Evolutionary conservation across 2,329 filamentous ascomycete species (phyloP).

Genomic region (Cylindrodendrum hubeiense): DNA sequence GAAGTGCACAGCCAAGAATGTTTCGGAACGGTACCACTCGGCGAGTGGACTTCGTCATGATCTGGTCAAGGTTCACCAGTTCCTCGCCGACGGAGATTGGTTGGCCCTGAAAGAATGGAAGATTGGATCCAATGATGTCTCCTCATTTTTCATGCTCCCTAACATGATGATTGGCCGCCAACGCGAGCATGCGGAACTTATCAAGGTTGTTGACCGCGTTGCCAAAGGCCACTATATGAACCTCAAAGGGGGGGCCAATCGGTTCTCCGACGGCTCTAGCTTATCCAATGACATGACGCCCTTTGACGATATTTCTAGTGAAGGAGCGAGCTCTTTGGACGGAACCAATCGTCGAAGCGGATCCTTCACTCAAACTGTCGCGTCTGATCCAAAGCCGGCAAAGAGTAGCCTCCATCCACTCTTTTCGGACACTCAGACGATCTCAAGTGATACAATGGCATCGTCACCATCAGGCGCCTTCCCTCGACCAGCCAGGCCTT

Average conservation of each 20-base stretch:
- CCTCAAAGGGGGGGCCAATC: constrained; percentile 56
- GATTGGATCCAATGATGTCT: constrained; percentile 87
- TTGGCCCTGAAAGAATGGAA: constrained; percentile 78
- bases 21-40: constrained; percentile 90
- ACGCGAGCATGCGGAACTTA: constrained; percentile 76
- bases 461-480: constrained; percentile 57
- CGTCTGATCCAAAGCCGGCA: constrained; percentile 55
- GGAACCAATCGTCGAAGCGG: constrained; percentile 62
- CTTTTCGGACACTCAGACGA: constrained; percentile 55
- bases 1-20: constrained; percentile 91
- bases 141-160: constrained; percentile 91
- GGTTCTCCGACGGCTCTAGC: constrained; percentile 66
- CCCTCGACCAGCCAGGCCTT: constrained; percentile 57
- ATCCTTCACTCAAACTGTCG: constrained; percentile 61
- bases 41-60: constrained; percentile 89
- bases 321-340: constrained; percentile 70
- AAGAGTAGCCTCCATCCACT: constrained; percentile 57
- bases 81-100: constrained; percentile 81
- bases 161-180: constrained; percentile 84
- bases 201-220: constrained; percentile 82
- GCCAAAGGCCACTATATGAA: constrained; percentile 71
- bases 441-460: constrained; percentile 61
- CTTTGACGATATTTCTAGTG: constrained; percentile 67
- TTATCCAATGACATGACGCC: constrained; percentile 64
- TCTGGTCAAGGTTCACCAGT: constrained; percentile 77